Evolutionary conservation across 2,329 filamentous ascomycete genomes (phyloP).

Genomic region (Colletotrichum theobromicola): DNA sequence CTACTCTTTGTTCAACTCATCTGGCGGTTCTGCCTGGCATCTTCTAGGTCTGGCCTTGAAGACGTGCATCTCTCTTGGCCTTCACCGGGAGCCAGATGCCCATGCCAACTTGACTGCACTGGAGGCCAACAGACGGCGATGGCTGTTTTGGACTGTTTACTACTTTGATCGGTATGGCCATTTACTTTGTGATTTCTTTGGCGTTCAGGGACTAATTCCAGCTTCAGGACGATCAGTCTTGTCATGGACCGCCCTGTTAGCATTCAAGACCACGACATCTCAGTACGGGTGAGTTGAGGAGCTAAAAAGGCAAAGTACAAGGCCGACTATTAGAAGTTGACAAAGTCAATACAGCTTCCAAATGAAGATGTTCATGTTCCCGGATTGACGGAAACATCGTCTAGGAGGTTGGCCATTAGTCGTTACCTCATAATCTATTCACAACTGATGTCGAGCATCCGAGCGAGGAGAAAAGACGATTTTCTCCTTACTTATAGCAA

Average conservation of each 20-base stretch:
- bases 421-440: neutral
- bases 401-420: neutral
- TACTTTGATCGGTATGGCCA: slow-evolving; percentile 1
- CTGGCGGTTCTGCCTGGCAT: slow-evolving; percentile 12
- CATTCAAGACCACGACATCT: slow-evolving; percentile 15
- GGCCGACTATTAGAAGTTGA: neutral
- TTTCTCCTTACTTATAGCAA: slow-evolving; percentile 1
- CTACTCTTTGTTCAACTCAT: slow-evolving; percentile 3
- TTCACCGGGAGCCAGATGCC: neutral
- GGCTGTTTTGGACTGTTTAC: slow-evolving; percentile 18
- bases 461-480: neutral
- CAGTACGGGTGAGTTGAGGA: neutral
- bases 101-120: neutral
- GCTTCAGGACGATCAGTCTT: neutral
- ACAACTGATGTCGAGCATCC: slow-evolving; percentile 7
- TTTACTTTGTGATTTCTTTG: neutral
- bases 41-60: neutral
- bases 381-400: neutral
- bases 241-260: slow-evolving; percentile 13
- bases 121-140: neutral
- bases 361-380: neutral
- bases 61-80: neutral
- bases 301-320: neutral
- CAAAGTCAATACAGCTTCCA: neutral
- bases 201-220: neutral